These are phyloP conservation scores for Tetrahymena elliotti DNA, from an alignment of 73 alveolate species.

Conservation along the genomic window DNA sequence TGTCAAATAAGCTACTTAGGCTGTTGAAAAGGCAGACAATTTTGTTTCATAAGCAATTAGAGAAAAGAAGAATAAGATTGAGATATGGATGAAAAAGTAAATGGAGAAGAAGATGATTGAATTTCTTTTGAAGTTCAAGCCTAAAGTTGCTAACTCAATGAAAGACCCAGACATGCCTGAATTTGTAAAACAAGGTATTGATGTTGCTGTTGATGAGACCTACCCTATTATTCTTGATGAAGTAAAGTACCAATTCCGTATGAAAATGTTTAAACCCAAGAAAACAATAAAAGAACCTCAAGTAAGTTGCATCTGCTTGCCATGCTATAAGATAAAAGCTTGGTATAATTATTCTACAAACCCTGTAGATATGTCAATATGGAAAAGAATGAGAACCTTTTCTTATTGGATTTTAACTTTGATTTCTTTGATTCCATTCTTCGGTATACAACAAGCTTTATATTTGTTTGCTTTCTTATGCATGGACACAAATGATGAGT, in stretches of 20 bases:
- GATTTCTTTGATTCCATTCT: slow-evolving; percentile 10
- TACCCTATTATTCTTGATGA: slow-evolving; percentile 40
- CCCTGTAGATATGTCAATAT: slow-evolving; percentile 23
- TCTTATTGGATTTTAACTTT: slow-evolving; percentile 31
- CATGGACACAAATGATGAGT: slow-evolving; percentile 28
- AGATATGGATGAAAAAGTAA: slow-evolving; percentile 25
- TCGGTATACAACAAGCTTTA: slow-evolving; percentile 18
- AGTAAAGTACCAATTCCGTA: slow-evolving; percentile 20
- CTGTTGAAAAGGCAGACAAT: background rate
- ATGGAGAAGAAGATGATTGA: slow-evolving; percentile 3
- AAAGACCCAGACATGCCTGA: slow-evolving; percentile 47
- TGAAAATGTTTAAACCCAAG: slow-evolving; percentile 16
- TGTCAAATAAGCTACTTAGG: background rate
- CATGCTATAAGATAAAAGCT: slow-evolving; percentile 1
- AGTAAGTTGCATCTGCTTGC: background rate
- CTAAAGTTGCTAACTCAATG: slow-evolving; percentile 17
- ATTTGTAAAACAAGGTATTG: slow-evolving; percentile 13
- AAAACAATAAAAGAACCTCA: slow-evolving; percentile 5
- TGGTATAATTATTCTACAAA: slow-evolving; percentile 29
- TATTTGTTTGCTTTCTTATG: slow-evolving; percentile 15
- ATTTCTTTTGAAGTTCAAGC: slow-evolving; percentile 16
- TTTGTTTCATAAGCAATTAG: background rate
- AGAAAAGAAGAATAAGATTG: background rate
- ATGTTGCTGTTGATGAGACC: slow-evolving; percentile 31
- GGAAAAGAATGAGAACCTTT: slow-evolving; percentile 27